These are phyloP conservation scores for Psilocybe cubensis DNA, from an alignment of 768 basidiomycete genomes.

Conservation along the genomic window DNA sequence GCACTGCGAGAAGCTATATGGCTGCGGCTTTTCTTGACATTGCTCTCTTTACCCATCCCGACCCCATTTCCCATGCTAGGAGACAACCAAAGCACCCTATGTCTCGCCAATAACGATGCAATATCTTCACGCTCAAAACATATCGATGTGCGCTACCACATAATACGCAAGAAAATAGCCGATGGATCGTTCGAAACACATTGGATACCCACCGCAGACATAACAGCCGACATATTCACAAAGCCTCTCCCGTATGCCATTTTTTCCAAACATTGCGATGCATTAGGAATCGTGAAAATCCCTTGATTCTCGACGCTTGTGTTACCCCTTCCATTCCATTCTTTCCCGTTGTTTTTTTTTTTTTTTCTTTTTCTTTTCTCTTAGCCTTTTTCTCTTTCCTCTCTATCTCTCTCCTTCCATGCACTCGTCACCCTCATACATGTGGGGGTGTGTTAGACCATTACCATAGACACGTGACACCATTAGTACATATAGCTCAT, in stretches of 20 bases:
- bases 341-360: no score
- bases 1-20: conserved; percentile 29
- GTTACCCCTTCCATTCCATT: no score
- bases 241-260: conserved; percentile 30
- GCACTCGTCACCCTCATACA: neutral
- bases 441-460: conserved; percentile 6
- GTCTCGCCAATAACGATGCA: conserved; percentile 18
- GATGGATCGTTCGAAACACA: conserved; percentile 18
- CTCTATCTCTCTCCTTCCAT: neutral
- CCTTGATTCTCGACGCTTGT: no score
- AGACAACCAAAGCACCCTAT: conserved; percentile 24
- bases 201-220: conserved; percentile 35
- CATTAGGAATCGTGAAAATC: conserved; percentile 12
- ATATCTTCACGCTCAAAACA: conserved; percentile 33
- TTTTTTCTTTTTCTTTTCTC: neutral
- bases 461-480: neutral
- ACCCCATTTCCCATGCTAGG: conserved; percentile 19
- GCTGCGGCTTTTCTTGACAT: conserved; percentile 26
- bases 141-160: conserved; percentile 33
- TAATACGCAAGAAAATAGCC: conserved; percentile 32
- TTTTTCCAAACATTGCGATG: conserved; percentile 15
- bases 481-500: neutral
- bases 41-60: conserved; percentile 8
- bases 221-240: conserved; percentile 43
- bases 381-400: neutral